phyloP scores from a whole-genome alignment of 176 grass and related monocot genomes.

The Cenchrus fungigraminus region DNA sequence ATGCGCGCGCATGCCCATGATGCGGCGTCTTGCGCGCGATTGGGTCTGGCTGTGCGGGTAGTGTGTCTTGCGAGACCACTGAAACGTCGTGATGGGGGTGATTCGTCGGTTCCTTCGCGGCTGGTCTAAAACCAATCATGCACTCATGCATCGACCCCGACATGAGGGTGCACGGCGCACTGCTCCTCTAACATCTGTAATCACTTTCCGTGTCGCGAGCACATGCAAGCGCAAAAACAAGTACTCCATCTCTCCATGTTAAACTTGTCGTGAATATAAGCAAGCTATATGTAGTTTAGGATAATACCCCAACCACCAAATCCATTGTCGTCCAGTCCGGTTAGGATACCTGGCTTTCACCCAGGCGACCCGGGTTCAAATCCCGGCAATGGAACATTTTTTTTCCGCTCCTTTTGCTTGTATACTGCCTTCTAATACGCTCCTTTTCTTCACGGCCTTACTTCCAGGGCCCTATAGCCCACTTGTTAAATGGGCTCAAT shows the following conservation, averaged over 20 bases:
- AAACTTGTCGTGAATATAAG: background rate
- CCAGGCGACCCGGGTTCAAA: constrained; percentile 99
- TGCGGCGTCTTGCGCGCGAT: too few species aligned
- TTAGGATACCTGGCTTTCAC: constrained; percentile 99
- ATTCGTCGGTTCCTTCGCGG: background rate
- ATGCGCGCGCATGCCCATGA: too few species aligned
- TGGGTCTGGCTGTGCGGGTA: too few species aligned
- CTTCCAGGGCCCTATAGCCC: too few species aligned
- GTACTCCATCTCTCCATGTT: too few species aligned
- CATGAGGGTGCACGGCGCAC: background rate
- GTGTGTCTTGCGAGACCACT: background rate
- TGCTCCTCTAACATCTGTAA: too few species aligned
- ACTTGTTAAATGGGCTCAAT: too few species aligned
- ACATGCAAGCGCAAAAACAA: too few species aligned
- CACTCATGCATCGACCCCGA: background rate
- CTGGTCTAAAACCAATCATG: background rate
- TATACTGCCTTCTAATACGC: too few species aligned
- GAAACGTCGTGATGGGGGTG: background rate
- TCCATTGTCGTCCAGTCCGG: constrained; percentile 97
- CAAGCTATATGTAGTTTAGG: too few species aligned
- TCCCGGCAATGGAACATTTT: constrained; percentile 76
- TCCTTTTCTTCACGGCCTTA: too few species aligned
- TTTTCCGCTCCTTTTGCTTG: background rate
- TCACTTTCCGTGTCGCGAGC: background rate
- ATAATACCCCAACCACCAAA: background rate